Evolutionary conservation across 495 filamentous ascomycete genomes (phyloP), one percentile per base, ranked within the genome.

Genomic region (Durotheca rogersii): DNA sequence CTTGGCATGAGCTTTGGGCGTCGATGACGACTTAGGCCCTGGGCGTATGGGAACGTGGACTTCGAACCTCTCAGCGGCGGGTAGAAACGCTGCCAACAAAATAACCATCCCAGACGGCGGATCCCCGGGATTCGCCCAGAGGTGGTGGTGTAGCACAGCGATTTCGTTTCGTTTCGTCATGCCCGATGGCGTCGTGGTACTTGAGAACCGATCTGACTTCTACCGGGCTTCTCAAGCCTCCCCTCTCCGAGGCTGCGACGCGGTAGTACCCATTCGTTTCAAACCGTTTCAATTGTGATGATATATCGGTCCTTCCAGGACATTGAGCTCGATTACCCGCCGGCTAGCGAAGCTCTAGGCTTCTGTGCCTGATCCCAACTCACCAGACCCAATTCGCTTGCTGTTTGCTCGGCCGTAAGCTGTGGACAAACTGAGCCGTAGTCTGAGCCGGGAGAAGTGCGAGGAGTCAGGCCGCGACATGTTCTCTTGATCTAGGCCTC

Each of bases 101-200:
- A 42, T 42, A 27, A 31, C 40, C 45, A 37, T 41, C 43, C 53
- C 48, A 35, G 44, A 58, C 55, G 31, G 44, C 41, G 30, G 42
- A 33, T 31, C 45, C 56, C 45, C 56, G 56, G 56, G 39, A 50
- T 31, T 54, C 56, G 37, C 40, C 50, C 16, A 43, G 34, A 54
- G 10, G 41, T 54, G 10, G 41, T 54, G 27, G 54, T 50, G 56
- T 59, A 35, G 56, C 37, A 59, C 56, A 59, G 12, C 50, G 56
- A 59, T 59, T 59, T 59, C 46, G 41, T 59, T 59, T 54, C 46
- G 56, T 59, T 53, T 59, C 50, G 56, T 59, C 56, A 59, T 59
- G 56, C 56, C 56, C 56, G 56, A 59, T 54, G 56, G 56, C 23
- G 49, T 51, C 50, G 56, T 59, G 50, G 37, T 49, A 59, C 56